phyloP scores from a whole-genome alignment of 208 protist species.

The Trypanosomatidae sp. region DNA sequence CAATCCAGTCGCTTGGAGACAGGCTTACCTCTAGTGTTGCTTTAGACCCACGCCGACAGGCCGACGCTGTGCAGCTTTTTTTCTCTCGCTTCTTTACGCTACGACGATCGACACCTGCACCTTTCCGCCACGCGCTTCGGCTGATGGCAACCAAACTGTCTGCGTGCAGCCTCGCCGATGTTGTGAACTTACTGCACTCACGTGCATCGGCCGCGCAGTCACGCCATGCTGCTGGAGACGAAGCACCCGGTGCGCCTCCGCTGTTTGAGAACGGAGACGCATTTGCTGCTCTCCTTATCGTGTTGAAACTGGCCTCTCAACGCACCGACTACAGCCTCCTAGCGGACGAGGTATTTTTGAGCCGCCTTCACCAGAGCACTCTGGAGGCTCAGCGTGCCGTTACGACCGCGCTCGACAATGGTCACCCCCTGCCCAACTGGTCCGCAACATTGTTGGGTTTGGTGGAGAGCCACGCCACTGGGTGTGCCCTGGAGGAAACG shows the following conservation, averaged over 20 bases:
- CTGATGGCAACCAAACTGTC: constrained; percentile 7
- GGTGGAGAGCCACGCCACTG: constrained; percentile 15
- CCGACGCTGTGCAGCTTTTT: constrained; percentile 18
- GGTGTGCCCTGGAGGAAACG: constrained; percentile 1
- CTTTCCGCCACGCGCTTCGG: constrained; percentile 20
- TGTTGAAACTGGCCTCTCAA: constrained; percentile 10
- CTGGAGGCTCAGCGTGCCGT: constrained; percentile 10
- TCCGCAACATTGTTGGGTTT: constrained; percentile 13
- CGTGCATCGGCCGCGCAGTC: constrained; percentile 3
- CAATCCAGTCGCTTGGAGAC: constrained; percentile 14
- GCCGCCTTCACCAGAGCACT: neutral
- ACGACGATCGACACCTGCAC: constrained; percentile 11
- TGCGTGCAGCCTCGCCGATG: constrained; percentile 4
- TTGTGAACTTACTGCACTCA: constrained; percentile 12
- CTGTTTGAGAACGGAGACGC: neutral
- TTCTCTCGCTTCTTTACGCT: constrained; percentile 26
- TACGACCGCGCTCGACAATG: constrained; percentile 5
- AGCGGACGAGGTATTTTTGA: constrained; percentile 5
- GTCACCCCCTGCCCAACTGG: neutral
- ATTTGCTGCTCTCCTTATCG: constrained; percentile 12
- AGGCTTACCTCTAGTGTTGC: constrained; percentile 11
- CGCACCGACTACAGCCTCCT: constrained; percentile 11
- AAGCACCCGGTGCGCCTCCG: neutral
- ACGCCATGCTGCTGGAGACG: neutral
- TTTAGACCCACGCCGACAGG: constrained; percentile 5